Evolutionary conservation across 257 asterid species (phyloP).

Genomic region (Scutellaria baicalensis): DNA sequence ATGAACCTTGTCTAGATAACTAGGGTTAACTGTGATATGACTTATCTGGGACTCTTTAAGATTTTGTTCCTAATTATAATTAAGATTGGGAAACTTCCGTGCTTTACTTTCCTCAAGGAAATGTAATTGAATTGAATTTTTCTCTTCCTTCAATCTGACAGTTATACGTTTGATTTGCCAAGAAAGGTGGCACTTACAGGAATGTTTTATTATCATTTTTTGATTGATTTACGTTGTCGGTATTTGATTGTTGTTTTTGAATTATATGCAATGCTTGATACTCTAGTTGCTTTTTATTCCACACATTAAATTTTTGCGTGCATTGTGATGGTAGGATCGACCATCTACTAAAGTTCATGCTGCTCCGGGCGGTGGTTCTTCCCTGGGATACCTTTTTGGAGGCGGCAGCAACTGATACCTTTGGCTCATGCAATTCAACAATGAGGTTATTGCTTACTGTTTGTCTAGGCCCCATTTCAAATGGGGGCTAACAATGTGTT

Average conservation of each 20-base stretch:
- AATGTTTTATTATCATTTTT: too few species aligned
- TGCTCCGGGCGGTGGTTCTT: slow-evolving; percentile 57
- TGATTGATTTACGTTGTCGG: too few species aligned
- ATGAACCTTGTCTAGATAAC: not conserved
- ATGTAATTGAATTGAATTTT: not conserved
- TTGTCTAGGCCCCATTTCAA: not conserved
- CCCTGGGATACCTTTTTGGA: slow-evolving; percentile 44
- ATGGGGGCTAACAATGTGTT: slow-evolving; percentile 1
- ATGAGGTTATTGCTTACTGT: not conserved
- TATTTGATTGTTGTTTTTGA: too few species aligned
- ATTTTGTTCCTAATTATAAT: too few species aligned
- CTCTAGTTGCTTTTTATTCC: too few species aligned
- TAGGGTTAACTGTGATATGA: not conserved
- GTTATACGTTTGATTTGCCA: too few species aligned
- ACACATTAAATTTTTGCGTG: too few species aligned
- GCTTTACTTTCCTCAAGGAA: not conserved
- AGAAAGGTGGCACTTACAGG: too few species aligned
- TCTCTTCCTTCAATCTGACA: too few species aligned
- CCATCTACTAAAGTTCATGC: slow-evolving; percentile 57
- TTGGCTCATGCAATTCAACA: not conserved
- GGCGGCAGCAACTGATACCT: slow-evolving; percentile 22
- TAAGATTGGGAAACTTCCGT: not conserved
- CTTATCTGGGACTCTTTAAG: not conserved
- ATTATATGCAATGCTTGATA: too few species aligned
- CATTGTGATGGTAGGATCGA: slow-evolving; percentile 32